Base-by-base conservation (phyloP, 2,329 filamentous ascomycete genomes). In the Fusarium phyllophilum region DNA sequence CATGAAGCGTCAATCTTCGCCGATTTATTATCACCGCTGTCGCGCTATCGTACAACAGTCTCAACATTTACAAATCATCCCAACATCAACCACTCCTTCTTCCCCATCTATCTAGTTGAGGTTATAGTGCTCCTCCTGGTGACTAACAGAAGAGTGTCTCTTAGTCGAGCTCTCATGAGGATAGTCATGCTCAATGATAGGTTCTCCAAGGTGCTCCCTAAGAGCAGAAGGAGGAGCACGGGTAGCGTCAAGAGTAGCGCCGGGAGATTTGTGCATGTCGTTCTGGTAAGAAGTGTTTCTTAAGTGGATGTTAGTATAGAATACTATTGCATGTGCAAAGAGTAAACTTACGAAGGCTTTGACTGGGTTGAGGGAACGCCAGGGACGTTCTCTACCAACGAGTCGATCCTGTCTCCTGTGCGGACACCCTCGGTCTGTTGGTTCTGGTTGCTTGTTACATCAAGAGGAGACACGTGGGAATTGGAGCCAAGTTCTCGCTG, bases 121-220 rank as follows among this genome's bases (percentile, higher is more conserved):
- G 26, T 46, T 67, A 17, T 77, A 77, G 31, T 80, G 75, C n/a
- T 75, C 71, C 75, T 81, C 79, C 70, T 81, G 79, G n/a, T 79
- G 77, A 65, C 79, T 81, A 3, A 75, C 54, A 38, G 77, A 77
- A 31, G 75, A 75, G 8, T 81, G 79, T 31, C 79, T 57, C 64
- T 64, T 74, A 24, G 75, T 78, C n/a, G 70, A 72, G 69, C 79
- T 81, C 26, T 81, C 79, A 8, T 80, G 54, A 1, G 79, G 79
- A 15, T 78, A 77, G n/a, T 79, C 74, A 44, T 81, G 79, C 75
- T 79, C 79, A 22, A 81, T 78, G 14, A 52, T 68, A 3, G 79
- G 79, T 18, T 75, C 71, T 24, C 79, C 79, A 8, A 80, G 54
- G 7, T 79, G 72, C 68, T 74, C 14, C 31, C 55, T 70, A 2